A percentile compares a stretch with the other conserved stretches of the same genome.
Conservation (phyloP, 306 rosid genomes). For the Clitoria ternatea region DNA sequence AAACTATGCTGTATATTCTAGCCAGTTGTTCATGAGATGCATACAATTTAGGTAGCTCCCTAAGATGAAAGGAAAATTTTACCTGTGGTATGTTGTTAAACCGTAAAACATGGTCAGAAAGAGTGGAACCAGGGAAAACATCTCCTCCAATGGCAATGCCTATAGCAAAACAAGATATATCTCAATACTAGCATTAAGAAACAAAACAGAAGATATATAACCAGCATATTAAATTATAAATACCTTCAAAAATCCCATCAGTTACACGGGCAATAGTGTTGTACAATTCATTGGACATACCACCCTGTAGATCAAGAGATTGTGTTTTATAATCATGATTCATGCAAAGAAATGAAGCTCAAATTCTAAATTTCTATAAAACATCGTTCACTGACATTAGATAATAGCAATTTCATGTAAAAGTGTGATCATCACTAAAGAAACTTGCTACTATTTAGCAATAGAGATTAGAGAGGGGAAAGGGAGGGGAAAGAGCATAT, state of each 20-base stretch:
- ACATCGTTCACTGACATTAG: background rate
- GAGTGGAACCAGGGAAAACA: constrained; percentile 98
- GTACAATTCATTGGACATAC: constrained; percentile 98
- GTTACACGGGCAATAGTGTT: constrained; percentile 89
- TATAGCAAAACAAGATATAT: constrained; percentile 35
- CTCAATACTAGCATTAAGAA: constrained; percentile 11
- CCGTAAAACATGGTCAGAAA: constrained; percentile 96
- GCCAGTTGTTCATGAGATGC: background rate
- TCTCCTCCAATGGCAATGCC: constrained; percentile 99
- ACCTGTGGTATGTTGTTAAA: constrained; percentile 99
- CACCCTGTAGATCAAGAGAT: constrained; percentile 67
- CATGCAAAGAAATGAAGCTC: constrained; percentile 14
- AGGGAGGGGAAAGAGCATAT: background rate
- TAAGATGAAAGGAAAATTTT: constrained; percentile 18
- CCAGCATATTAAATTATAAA: constrained; percentile 11
- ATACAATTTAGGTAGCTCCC: constrained; percentile 17
- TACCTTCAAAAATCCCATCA: constrained; percentile 97
- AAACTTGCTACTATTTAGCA: background rate
- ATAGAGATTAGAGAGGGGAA: background rate
- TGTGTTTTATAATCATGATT: constrained; percentile 12
- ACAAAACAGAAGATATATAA: constrained; percentile 16
- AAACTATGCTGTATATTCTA: constrained; percentile 8
- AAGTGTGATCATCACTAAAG: background rate
- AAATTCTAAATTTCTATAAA: background rate
- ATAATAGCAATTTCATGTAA: constrained; percentile 12